phyloP scores from a whole-genome alignment of 2,329 filamentous ascomycete genomes.

The Pezicula radicicola region DNA sequence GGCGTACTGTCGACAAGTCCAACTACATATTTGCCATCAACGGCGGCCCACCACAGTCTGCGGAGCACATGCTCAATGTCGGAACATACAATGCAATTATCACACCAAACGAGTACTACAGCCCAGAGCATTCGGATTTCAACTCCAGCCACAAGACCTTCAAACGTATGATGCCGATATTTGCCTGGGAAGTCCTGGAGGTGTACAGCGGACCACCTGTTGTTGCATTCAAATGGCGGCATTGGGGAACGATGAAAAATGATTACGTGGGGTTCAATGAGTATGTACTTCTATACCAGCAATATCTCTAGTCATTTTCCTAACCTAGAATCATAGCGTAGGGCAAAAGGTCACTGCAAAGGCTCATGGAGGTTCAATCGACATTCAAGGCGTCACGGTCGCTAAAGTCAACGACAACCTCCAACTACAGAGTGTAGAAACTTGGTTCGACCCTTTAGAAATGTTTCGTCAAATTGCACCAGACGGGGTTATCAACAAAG shows the following conservation, averaged over 20 bases:
- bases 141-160: slow-evolving; percentile 65
- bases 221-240: slow-evolving; percentile 63
- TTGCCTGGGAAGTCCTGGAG: slow-evolving; percentile 69
- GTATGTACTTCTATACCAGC: slow-evolving; percentile 36
- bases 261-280: slow-evolving; percentile 64
- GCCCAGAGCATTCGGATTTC: slow-evolving; percentile 58
- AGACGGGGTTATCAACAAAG: slow-evolving; percentile 28
- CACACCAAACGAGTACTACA: slow-evolving; percentile 60
- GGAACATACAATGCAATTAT: slow-evolving; percentile 71
- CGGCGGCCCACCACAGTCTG: slow-evolving; percentile 52
- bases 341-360: slow-evolving; percentile 61
- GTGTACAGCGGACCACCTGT: slow-evolving; percentile 63
- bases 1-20: slow-evolving; percentile 60
- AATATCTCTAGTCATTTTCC: not conserved
- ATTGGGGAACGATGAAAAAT: slow-evolving; percentile 65
- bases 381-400: slow-evolving; percentile 61
- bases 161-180: slow-evolving; percentile 70
- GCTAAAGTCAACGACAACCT: slow-evolving; percentile 60
- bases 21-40: slow-evolving; percentile 65
- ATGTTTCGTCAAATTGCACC: slow-evolving; percentile 65
- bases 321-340: slow-evolving; percentile 37
- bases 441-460: slow-evolving; percentile 63
- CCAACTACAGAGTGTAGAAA: slow-evolving; percentile 55
- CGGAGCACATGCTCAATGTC: slow-evolving; percentile 62
- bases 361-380: slow-evolving; percentile 57